Evolutionary conservation across 1,139 yeast genomes (phyloP).

Genomic region (Protomyces lactucae-debilis): DNA sequence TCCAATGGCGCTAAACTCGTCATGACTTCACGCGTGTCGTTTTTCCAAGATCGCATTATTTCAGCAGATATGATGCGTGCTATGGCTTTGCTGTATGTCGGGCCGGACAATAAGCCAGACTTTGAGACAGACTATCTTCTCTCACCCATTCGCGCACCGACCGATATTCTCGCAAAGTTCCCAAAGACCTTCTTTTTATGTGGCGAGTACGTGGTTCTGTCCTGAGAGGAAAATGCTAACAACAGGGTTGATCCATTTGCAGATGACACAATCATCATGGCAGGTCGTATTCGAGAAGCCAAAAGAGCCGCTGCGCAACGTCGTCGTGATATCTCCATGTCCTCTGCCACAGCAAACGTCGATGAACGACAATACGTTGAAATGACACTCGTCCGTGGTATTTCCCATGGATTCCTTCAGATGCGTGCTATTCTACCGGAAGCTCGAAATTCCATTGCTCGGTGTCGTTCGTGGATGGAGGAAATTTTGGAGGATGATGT

Average conservation of each 20-base stretch:
- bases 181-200: slow-evolving; percentile 35
- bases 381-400: slow-evolving; percentile 42
- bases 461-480: slow-evolving; percentile 35
- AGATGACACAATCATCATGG: slow-evolving; percentile 34
- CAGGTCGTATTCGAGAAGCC: slow-evolving; percentile 42
- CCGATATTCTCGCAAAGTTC: slow-evolving; percentile 33
- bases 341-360: slow-evolving; percentile 5
- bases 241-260: slow-evolving; percentile 35
- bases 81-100: slow-evolving; percentile 35
- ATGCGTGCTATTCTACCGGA: slow-evolving; percentile 45
- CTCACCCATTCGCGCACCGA: slow-evolving; percentile 35
- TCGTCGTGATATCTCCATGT: slow-evolving; percentile 29
- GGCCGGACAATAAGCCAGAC: slow-evolving; percentile 35
- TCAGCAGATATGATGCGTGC: slow-evolving; percentile 36
- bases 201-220: slow-evolving; percentile 30
- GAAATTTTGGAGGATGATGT: slow-evolving; percentile 28
- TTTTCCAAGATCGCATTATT: slow-evolving; percentile 34
- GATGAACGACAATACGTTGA: slow-evolving; percentile 34
- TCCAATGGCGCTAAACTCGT: slow-evolving; percentile 30
- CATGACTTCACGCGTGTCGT: slow-evolving; percentile 36
- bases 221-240: too few relatives aligned
- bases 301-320: slow-evolving; percentile 36
- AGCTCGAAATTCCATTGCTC: slow-evolving; percentile 37
- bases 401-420: slow-evolving; percentile 48
- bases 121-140: slow-evolving; percentile 34